phyloP scores from a whole-genome alignment of 2,329 filamentous ascomycete species.

The Paecilomyces formosus region DNA sequence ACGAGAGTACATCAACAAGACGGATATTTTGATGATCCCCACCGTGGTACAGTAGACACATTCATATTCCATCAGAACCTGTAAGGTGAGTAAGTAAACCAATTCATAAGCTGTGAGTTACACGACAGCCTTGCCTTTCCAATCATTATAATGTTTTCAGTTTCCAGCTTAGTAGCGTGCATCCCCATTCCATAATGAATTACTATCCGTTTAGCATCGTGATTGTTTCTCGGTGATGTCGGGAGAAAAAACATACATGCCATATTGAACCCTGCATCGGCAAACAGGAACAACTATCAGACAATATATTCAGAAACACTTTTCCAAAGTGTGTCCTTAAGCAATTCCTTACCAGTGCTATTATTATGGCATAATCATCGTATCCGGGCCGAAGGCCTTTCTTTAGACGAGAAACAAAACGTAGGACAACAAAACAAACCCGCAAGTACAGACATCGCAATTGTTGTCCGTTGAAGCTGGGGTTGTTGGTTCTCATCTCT shows the following conservation, averaged over 20 bases:
- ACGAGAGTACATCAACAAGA: conserved; percentile 48
- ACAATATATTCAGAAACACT: background rate
- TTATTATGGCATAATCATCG: conserved; percentile 1
- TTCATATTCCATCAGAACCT: conserved; percentile 41
- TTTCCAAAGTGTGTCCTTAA: background rate
- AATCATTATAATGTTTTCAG: conserved; percentile 26
- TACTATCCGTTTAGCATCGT: conserved; percentile 3
- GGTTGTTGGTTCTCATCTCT: background rate
- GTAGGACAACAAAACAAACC: conserved; percentile 1
- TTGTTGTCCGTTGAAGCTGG: background rate
- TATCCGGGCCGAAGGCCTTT: background rate
- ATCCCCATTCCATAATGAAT: conserved; percentile 12
- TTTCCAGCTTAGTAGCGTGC: conserved; percentile 5
- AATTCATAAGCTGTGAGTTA: conserved; percentile 8
- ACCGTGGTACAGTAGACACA: conserved; percentile 34
- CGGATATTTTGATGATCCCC: conserved; percentile 44
- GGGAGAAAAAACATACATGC: background rate
- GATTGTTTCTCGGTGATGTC: background rate
- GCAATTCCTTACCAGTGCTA: background rate
- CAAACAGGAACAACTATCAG: background rate
- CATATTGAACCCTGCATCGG: background rate
- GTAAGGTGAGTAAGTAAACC: background rate
- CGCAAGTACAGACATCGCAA: background rate
- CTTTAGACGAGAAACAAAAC: background rate
- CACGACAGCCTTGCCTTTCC: conserved; percentile 4